Percentiles rank a stretch among this genome's conserved stretches.
Evolutionary conservation across 129 eudicot genomes (phyloP).

Genomic region (Helianthus tuberosus): DNA sequence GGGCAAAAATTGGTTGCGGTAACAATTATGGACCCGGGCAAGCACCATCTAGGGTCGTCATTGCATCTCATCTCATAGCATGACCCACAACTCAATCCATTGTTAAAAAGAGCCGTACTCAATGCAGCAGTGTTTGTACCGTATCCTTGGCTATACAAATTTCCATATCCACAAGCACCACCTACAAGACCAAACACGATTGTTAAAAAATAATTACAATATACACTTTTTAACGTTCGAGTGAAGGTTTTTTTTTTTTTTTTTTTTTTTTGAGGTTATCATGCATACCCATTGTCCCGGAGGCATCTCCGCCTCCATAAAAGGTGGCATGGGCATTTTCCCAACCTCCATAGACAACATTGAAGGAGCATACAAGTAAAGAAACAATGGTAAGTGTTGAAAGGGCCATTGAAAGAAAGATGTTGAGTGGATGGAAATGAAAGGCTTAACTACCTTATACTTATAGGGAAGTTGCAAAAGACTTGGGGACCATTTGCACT

Average conservation of each 20-base stretch:
- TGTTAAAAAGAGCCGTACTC: conserved; percentile 83
- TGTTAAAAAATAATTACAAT: background rate
- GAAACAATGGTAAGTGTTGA: conserved; percentile 37
- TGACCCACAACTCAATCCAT: conserved; percentile 76
- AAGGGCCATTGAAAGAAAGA: conserved; percentile 45
- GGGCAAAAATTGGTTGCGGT: conserved; percentile 94
- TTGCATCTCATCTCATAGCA: conserved; percentile 74
- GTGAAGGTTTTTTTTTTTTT: background rate
- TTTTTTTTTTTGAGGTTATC: background rate
- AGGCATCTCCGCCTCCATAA: conserved; percentile 90
- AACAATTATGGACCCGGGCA: conserved; percentile 58
- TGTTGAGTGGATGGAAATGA: conserved; percentile 31
- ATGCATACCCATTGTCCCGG: conserved; percentile 87
- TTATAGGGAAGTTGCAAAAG: conserved; percentile 39
- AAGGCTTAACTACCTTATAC: conserved; percentile 47
- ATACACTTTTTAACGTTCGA: background rate
- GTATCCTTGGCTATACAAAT: conserved; percentile 77
- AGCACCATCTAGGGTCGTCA: conserved; percentile 65
- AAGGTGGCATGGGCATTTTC: conserved; percentile 79
- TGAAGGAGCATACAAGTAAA: conserved; percentile 39
- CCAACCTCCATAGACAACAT: conserved; percentile 68
- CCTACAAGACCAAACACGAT: conserved; percentile 42
- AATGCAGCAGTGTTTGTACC: conserved; percentile 86
- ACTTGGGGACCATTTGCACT: conserved; percentile 22
- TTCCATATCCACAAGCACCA: conserved; percentile 93